phyloP scores from a whole-genome alignment of 2,329 filamentous ascomycete genomes.

The Aspergillus carbonarius region DNA sequence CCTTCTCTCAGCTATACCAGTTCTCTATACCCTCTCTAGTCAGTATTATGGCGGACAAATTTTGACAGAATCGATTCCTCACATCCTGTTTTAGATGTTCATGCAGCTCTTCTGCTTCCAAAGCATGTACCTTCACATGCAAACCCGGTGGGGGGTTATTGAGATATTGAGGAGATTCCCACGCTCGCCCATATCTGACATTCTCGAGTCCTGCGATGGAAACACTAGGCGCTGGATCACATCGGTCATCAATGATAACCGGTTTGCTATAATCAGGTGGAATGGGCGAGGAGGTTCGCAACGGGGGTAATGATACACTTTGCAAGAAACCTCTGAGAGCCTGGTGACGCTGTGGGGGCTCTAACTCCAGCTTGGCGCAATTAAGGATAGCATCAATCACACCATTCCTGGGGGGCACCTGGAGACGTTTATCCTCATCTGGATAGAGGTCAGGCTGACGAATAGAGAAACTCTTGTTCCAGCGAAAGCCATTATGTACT shows the following conservation, averaged over 20 bases:
- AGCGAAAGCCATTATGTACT: not conserved
- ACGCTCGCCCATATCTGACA: not conserved
- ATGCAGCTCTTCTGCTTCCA: not conserved
- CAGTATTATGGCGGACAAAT: no score
- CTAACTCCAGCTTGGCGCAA: not conserved
- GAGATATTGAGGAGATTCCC: not conserved
- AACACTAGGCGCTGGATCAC: not conserved
- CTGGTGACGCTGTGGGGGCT: not conserved
- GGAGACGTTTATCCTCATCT: no score
- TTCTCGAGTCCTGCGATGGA: not conserved
- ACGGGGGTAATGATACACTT: not conserved
- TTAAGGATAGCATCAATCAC: no score
- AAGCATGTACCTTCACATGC: not conserved
- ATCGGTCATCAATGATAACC: slow-evolving; percentile 5
- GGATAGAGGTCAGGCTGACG: not conserved
- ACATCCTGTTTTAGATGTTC: not conserved
- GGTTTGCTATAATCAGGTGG: no score
- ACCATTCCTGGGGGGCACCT: no score
- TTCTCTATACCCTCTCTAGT: no score
- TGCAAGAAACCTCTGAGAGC: not conserved
- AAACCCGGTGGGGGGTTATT: not conserved
- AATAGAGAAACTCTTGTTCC: not conserved
- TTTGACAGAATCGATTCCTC: no score
- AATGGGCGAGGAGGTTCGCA: no score
- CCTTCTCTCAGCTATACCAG: no score